Evolutionary conservation across 116 monocot genomes (phyloP).

Genomic region (Zostera marina): DNA sequence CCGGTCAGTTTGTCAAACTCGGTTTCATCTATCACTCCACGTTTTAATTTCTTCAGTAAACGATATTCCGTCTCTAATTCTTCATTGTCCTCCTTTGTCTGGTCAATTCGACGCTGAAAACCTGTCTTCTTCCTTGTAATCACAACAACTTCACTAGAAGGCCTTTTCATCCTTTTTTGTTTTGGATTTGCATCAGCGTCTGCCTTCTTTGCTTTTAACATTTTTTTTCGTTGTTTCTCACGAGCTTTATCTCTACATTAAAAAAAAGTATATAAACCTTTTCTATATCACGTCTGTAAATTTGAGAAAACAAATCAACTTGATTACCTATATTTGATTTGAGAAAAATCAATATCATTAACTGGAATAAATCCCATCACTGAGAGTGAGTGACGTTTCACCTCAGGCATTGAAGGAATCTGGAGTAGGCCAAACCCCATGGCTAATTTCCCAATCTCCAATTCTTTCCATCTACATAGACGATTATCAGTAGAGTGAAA

Average conservation of each 20-base stretch:
- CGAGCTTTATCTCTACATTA: background rate
- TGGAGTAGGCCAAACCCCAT: constrained; percentile 94
- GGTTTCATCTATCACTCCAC: constrained; percentile 65
- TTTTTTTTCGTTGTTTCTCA: background rate
- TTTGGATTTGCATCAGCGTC: background rate
- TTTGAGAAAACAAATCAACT: too few relatives aligned
- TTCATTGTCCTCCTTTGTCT: constrained; percentile 68
- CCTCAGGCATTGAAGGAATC: constrained; percentile 82
- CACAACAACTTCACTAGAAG: background rate
- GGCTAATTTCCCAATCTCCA: constrained; percentile 86
- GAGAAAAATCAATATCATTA: constrained; percentile 37
- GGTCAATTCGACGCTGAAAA: constrained; percentile 52
- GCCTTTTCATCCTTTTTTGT: background rate
- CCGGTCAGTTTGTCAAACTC: constrained; percentile 85
- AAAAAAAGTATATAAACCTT: background rate
- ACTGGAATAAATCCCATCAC: constrained; percentile 54
- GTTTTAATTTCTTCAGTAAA: constrained; percentile 77
- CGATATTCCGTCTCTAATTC: constrained; percentile 81
- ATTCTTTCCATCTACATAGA: constrained; percentile 74
- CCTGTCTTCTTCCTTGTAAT: background rate
- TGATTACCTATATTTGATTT: constrained; percentile 78
- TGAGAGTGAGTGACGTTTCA: constrained; percentile 89
- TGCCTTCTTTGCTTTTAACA: background rate
- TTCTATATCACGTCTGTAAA: too few relatives aligned
- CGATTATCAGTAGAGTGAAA: background rate